Evolutionary conservation across 1,139 yeast species (phyloP).

Genomic region (Candida sanyaensis): DNA sequence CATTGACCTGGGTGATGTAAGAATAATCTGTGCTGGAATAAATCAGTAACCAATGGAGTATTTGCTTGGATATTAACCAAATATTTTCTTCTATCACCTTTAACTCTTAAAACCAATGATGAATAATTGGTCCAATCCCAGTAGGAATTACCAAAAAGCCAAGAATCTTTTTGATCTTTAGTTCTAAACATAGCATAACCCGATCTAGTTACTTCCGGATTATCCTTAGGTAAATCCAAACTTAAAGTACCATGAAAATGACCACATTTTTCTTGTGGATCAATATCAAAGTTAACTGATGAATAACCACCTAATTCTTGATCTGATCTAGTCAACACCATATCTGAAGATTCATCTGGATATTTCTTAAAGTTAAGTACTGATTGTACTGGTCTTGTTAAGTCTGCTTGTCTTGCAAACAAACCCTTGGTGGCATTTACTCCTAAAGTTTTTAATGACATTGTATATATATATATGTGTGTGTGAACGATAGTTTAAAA

Average conservation of each 20-base stretch:
- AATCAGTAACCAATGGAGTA: slow-evolving; percentile 74
- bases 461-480: slow-evolving; percentile 11
- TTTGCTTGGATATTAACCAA: slow-evolving; percentile 81
- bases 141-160: slow-evolving; percentile 46
- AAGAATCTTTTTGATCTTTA: slow-evolving; percentile 56
- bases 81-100: slow-evolving; percentile 75
- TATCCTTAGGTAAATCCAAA: slow-evolving; percentile 70
- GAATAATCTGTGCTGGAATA: slow-evolving; percentile 81
- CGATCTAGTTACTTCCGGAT: slow-evolving; percentile 67
- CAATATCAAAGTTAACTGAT: slow-evolving; percentile 55
- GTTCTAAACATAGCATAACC: slow-evolving; percentile 92
- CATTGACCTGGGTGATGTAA: slow-evolving; percentile 74
- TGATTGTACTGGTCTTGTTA: slow-evolving; percentile 34
- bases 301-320: slow-evolving; percentile 79
- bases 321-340: slow-evolving; percentile 65
- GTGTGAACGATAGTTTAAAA: neutral
- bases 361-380: slow-evolving; percentile 58
- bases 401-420: slow-evolving; percentile 34
- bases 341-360: slow-evolving; percentile 41
- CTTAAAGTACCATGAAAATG: slow-evolving; percentile 73
- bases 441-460: slow-evolving; percentile 49
- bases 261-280: slow-evolving; percentile 43
- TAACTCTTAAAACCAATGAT: slow-evolving; percentile 67
- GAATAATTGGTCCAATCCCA: slow-evolving; percentile 68
- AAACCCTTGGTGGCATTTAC: slow-evolving; percentile 39